Conservation (phyloP, 2,329 filamentous ascomycete species). For the Pezicula radicicola region DNA sequence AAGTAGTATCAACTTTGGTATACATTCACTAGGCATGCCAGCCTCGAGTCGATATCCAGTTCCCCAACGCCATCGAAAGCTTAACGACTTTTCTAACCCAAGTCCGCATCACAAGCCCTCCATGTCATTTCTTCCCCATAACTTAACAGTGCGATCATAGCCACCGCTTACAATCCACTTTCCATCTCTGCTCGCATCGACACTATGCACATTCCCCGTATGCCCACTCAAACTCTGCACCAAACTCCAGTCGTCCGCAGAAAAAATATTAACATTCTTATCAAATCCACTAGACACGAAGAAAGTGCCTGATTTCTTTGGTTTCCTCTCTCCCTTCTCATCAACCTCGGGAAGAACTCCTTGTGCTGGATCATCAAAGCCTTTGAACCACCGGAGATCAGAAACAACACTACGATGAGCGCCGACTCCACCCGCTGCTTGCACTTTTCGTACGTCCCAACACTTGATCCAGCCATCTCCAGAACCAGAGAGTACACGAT, state of each 20-base stretch:
- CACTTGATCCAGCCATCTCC: slow-evolving; percentile 96
- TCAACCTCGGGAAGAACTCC: slow-evolving; percentile 58
- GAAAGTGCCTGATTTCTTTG: slow-evolving; percentile 88
- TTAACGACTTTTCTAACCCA: too few relatives aligned
- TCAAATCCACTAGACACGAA: slow-evolving; percentile 91
- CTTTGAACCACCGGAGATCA: slow-evolving; percentile 92
- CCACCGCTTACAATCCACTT: slow-evolving; percentile 94
- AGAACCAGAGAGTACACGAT: slow-evolving; percentile 89
- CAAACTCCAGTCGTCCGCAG: slow-evolving; percentile 91
- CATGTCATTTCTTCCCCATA: slow-evolving; percentile 86
- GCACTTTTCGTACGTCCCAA: slow-evolving; percentile 92
- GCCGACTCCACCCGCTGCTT: slow-evolving; percentile 78
- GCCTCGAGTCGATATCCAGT: neutral
- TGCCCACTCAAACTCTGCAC: slow-evolving; percentile 87
- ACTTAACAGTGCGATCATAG: slow-evolving; percentile 90
- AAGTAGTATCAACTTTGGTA: neutral
- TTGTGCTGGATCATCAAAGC: slow-evolving; percentile 69
- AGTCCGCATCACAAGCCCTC: slow-evolving; percentile 41
- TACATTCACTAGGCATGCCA: neutral
- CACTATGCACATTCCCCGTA: slow-evolving; percentile 86
- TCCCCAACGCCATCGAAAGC: neutral
- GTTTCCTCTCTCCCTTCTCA: slow-evolving; percentile 62
- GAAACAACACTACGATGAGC: slow-evolving; percentile 90
- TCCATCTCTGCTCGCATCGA: slow-evolving; percentile 82
- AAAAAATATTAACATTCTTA: slow-evolving; percentile 92